Evolutionary conservation across 73 alveolate genomes (phyloP), one percentile per base, ranked within the genome.

Genomic region (Paramecium primaurelia): DNA sequence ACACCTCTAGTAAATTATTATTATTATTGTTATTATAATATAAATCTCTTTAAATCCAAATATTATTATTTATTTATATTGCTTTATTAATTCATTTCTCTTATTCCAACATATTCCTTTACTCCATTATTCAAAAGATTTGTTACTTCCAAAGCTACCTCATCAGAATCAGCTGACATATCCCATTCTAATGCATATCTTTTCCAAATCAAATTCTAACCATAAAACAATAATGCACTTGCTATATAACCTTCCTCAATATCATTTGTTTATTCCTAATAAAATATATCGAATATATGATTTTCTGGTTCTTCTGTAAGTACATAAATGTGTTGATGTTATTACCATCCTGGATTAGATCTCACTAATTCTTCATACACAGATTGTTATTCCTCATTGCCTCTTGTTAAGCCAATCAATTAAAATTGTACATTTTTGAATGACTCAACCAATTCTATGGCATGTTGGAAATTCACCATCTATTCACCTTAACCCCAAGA

Each of bases 401-500:
- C 91, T 18, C 91, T 40, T 7, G 58, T 44, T 8, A 80, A 25
- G 12, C 91, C 91, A 3, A 80, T 36, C 75, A 80, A 49, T 26
- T 47, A 4, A 25, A 80, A 0, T 22, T 54, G 6, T 18, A 73
- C 59, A 20, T 73, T 14, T 73, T 34, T 64, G 38, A 40, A 73
- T 37, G 54, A 22, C n/a, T 80, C 47, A 8, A 47, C 77, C 75
- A 80, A 44, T 20, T 80, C 91, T 80, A 45, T 80, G 45, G 91
- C 91, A 20, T 80, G 51, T 47, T 80, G 34, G 18, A 80, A 80
- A 36, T 80, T 80, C 8, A 80, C 71, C 91, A 80, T 80, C 58
- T 44, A 47, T 80, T 80, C 91, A 5, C 91, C 91, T 45, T 80
- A 3, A 6, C 77, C 71, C 91, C 91, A 80, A 25, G 91, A 80